These are phyloP conservation scores for Camellia granthamiana DNA, from an alignment of 148 eudicot species.

Conservation along the genomic window DNA sequence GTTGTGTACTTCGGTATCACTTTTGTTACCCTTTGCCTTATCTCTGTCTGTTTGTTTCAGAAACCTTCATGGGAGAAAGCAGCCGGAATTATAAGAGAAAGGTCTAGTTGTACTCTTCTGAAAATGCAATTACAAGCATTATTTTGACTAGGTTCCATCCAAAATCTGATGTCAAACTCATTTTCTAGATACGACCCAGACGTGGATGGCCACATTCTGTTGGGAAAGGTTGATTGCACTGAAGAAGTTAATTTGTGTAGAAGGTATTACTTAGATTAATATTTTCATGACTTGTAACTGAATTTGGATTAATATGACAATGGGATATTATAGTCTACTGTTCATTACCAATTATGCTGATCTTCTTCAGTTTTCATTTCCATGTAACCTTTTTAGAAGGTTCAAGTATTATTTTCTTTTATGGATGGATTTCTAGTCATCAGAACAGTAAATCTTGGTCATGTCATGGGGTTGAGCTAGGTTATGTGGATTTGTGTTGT, in stretches of 20 bases:
- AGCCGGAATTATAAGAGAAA: slow-evolving; percentile 67
- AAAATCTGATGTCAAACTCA: slow-evolving; percentile 20
- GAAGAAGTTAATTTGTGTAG: slow-evolving; percentile 72
- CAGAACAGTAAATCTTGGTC: not conserved
- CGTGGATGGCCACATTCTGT: slow-evolving; percentile 81
- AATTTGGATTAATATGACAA: not conserved
- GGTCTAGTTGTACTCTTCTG: slow-evolving; percentile 33
- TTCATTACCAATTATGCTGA: slow-evolving; percentile 1
- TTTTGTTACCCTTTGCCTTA: not conserved
- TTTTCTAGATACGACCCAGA: slow-evolving; percentile 81
- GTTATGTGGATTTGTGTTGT: not conserved
- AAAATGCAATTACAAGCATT: slow-evolving; percentile 34
- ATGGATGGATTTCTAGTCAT: not conserved
- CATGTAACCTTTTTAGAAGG: not conserved
- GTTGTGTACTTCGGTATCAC: not conserved
- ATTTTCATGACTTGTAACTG: not conserved
- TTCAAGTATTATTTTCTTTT: not conserved
- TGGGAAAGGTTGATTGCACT: slow-evolving; percentile 97
- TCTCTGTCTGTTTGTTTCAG: slow-evolving; percentile 37
- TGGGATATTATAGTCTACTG: not conserved
- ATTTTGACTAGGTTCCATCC: slow-evolving; percentile 1
- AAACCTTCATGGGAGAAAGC: slow-evolving; percentile 98
- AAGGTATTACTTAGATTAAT: slow-evolving; percentile 40
- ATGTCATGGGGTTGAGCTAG: not conserved
- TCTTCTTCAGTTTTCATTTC: slow-evolving; percentile 6